Evolutionary conservation across 768 basidiomycete species (phyloP), one percentile per base, ranked within the genome.

Genomic region (Mycena rebaudengoi): DNA sequence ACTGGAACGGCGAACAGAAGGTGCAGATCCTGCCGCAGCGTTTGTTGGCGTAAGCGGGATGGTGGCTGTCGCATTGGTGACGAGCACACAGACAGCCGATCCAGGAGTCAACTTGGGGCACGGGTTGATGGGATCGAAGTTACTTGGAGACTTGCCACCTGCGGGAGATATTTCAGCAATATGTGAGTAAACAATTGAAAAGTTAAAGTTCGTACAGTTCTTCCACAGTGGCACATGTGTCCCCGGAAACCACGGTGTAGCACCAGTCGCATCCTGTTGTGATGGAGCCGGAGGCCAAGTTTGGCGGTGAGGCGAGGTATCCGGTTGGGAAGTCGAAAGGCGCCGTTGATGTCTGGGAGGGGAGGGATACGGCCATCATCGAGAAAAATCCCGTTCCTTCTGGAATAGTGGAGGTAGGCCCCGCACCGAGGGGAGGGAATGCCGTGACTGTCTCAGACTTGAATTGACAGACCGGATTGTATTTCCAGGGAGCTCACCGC

Each of bases 381-480:
- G 28, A 21, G 40, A 60, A 44, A 3, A 33, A 2, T 20, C 35
- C 45, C 4, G 30, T 44, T 21, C 49, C 59, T 4, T 28, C 23
- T 1, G 59, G 39, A 14, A 43, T 52, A 14, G 59, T 28, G 3
- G 30, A 45, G 4, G 32, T 32, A 4, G 49, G 40, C 2, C 16
- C 40, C 7, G 48, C 25, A 29, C 16, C 13, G 20, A 60, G 52
- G 7, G 60, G 60, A 14, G 60, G 60, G 51, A 43, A 62, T 33
- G 60, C 51, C 5, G 60, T 52, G 33, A 62, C 60, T 62, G n/a
- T 39, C n/a, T n/a, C n/a, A n/a, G n/a, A n/a, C n/a, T n/a, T 23
- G 10, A 4, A 16, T 32, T 11, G 4, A n/a, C n/a, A n/a, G n/a
- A n/a, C n/a, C n/a, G n/a, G n/a, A n/a, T 32, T 33, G 29, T 26